Evolutionary conservation across 2,329 filamentous ascomycete species (phyloP), one percentile per base, ranked within the genome.

Genomic region (Botrytis squamosa): DNA sequence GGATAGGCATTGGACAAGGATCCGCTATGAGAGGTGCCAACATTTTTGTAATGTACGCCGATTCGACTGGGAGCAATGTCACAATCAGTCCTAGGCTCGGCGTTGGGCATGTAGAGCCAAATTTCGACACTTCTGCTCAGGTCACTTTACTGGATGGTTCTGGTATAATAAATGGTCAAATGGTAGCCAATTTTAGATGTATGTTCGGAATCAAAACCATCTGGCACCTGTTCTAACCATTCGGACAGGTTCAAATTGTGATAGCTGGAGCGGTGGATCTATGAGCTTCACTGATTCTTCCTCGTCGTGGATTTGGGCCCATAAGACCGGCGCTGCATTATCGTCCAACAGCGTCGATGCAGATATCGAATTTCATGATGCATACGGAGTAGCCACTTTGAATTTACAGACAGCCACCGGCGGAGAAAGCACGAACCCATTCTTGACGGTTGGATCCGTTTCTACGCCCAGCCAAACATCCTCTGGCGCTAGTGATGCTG

Each of bases 21-120:
- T 82, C 77, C 2, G 76, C 79, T 33, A 90, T 90, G 88, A 76
- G 80, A 25, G 85, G 85, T 36, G 80, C 88, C 9, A 88, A 89
- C 79, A 89, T 90, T 65, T 89, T 90, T 78, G 81, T 90, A 62
- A 82, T 89, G 9, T 90, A 90, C 77, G 84, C 86, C n/a, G 84
- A 85, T 40, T 81, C 84, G 57, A 81, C 81, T 55, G 85, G 86
- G 40, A 84, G 81, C 62, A 89, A 89, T 75, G 86, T 90, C 22
- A 90, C 88, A 0, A 76, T 90, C 14, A 89, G 88, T 4, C 85
- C 88, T 16, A 82, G 88, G 59, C 76, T 83, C 10, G 84, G 84
- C 14, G 82, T 77, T 20, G 86, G 86, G 10, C 79, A 88, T 46
- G 75, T 71, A 5, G 76, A 82, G 75, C 88, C 88, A 3, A 75